Evolutionary conservation across 2,329 filamentous ascomycete genomes (phyloP).

Genomic region (Claviceps sp.): DNA sequence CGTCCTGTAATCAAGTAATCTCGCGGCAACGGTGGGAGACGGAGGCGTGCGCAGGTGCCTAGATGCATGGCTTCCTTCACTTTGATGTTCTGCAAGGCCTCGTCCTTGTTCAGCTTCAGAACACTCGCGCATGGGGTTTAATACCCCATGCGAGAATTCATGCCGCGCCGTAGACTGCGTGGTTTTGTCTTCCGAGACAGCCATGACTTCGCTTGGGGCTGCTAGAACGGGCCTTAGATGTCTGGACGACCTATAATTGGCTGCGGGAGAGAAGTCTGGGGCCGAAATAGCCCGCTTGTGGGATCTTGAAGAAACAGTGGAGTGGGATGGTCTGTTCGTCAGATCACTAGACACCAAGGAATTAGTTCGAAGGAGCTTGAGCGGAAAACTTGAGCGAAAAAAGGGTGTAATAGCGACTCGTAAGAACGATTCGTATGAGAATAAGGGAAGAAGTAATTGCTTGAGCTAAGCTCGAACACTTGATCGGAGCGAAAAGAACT

Average conservation of each 20-base stretch:
- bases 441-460: background rate
- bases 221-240: slow-evolving; percentile 9
- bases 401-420: too few species aligned
- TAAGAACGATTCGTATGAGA: background rate
- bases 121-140: background rate
- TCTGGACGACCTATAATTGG: slow-evolving; percentile 4
- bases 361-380: background rate
- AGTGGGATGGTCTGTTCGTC: slow-evolving; percentile 8
- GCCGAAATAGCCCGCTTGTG: slow-evolving; percentile 39
- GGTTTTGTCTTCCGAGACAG: background rate
- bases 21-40: background rate
- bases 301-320: slow-evolving; percentile 14
- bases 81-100: background rate
- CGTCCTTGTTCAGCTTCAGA: background rate
- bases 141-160: background rate
- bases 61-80: background rate
- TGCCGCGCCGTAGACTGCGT: background rate
- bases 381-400: background rate
- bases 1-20: background rate
- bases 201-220: slow-evolving; percentile 8
- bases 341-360: slow-evolving; percentile 6
- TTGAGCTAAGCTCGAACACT: background rate
- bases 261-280: slow-evolving; percentile 25
- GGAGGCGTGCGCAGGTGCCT: background rate
- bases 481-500: background rate